Evolutionary conservation across 805 yeast genomes (phyloP).

Genomic region (Yamadazyma paraphyllophila): DNA sequence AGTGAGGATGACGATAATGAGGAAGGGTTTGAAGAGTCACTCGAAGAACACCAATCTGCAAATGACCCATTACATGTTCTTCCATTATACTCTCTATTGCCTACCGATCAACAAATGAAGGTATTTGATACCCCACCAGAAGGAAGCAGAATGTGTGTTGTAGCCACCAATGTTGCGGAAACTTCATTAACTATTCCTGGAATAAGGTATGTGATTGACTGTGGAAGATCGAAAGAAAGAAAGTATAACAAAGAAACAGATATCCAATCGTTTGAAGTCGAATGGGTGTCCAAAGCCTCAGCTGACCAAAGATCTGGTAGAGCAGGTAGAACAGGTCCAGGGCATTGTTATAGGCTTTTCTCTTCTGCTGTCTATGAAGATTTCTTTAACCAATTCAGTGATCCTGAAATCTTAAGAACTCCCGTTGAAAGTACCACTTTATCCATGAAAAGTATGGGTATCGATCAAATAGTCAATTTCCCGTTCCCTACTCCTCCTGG

Average conservation of each 20-base stretch:
- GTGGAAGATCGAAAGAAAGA: conserved; percentile 92
- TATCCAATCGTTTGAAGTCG: conserved; percentile 87
- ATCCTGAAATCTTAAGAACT: conserved; percentile 90
- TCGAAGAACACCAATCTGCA: conserved; percentile 68
- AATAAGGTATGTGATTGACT: conserved; percentile 88
- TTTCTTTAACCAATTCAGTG: conserved; percentile 77
- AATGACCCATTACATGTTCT: conserved; percentile 83
- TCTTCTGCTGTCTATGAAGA: conserved; percentile 93
- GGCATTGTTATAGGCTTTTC: conserved; percentile 88
- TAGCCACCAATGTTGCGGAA: conserved; percentile 97
- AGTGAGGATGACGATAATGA: conserved; percentile 51
- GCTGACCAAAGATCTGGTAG: conserved; percentile 95
- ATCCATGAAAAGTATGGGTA: conserved; percentile 96
- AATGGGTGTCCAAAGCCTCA: conserved; percentile 93
- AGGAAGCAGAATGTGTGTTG: conserved; percentile 84
- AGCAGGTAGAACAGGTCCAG: conserved; percentile 99
- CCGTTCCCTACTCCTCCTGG: conserved; percentile 97
- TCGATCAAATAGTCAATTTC: conserved; percentile 83
- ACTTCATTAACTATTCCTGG: conserved; percentile 97
- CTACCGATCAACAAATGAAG: conserved; percentile 93
- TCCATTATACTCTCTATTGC: conserved; percentile 87
- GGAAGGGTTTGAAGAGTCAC: conserved; percentile 68
- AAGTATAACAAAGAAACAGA: conserved; percentile 78
- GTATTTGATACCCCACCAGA: conserved; percentile 84
- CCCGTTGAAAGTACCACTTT: conserved; percentile 96